Evolutionary conservation across 164 flowering plant species (phyloP), one percentile per base, ranked within the genome.

Genomic region (Malania oleifera): DNA sequence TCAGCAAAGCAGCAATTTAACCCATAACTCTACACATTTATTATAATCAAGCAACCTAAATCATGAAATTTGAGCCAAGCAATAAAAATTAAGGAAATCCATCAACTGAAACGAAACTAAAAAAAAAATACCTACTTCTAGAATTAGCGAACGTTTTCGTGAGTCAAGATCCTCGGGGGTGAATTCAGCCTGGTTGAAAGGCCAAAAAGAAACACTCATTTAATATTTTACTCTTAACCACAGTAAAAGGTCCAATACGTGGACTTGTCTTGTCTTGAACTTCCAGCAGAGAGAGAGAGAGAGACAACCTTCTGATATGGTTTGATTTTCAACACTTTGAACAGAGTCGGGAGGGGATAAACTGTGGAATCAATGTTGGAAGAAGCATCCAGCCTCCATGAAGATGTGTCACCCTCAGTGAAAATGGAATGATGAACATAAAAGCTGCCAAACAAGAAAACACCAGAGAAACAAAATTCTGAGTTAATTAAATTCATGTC

Each of bases 401-500:
- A 75, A 27, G 78, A 69, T 13, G 59, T 75, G 19, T 66, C 80
- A 3, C 71, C 74, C 52, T 75, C 74, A 0, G 78, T 63, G 64
- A 88, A 88, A 35, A 85, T 54, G 19, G 90, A 82, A 20, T 25
- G 48, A 52, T 88, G 89, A 44, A 88, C 76, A 54, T 82, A 85
- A 51, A 85, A 75, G 72, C 92, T 88, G 73, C 65, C 51, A 58
- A 41, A 51, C n/a, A 48, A 62, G 20, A 50, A 53, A 9, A 39
- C 5, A 11, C 4, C 43, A 39, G 10, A 13, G 14, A 39, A 3
- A 43, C 17, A 4, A 43, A 20, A 43, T 4, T 4, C 5, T 17
- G 14, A 2, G 8, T 38, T 12, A 38, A 15, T 38, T 12, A 6
- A 38, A 15, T n/a, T n/a, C n/a, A n/a, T n/a, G n/a, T n/a, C n/a